phyloP scores from a whole-genome alignment of 1,284 basidiomycete genomes.

The Ustilago nuda region DNA sequence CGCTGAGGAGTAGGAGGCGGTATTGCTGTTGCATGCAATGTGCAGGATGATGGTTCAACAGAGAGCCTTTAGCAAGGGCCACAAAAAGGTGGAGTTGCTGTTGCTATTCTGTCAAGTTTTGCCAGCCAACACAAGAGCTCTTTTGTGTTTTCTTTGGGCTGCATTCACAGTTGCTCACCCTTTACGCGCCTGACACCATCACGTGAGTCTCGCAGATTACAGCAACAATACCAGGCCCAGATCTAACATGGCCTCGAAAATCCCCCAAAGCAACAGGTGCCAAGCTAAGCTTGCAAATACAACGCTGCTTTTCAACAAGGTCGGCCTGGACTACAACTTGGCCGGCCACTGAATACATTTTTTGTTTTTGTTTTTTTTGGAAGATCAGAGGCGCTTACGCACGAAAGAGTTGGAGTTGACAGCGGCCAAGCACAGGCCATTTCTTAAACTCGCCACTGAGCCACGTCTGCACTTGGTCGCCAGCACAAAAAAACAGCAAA shows the following conservation, averaged over 20 bases:
- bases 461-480: constrained; percentile 32
- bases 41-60: neutral
- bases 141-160: too few species aligned
- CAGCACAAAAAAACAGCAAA: neutral
- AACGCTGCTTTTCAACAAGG: constrained; percentile 1
- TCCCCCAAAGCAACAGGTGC: constrained; percentile 2
- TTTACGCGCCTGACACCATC: constrained; percentile 18
- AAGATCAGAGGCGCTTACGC: constrained; percentile 23
- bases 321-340: neutral
- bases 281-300: neutral
- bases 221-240: neutral
- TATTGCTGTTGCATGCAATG: neutral
- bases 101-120: neutral
- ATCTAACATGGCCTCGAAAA: constrained; percentile 3
- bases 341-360: neutral
- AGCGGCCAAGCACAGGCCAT: constrained; percentile 45
- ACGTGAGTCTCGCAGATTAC: constrained; percentile 13
- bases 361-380: too few species aligned
- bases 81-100: neutral
- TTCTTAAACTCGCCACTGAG: constrained; percentile 5
- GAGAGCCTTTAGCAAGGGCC: neutral
- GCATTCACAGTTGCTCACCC: neutral
- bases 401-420: constrained; percentile 7
- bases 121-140: constrained; percentile 1
- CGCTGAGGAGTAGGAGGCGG: neutral